Percentiles rank a stretch among this genome's conserved stretches.
These are phyloP conservation scores for Isatis lusitanica DNA, from an alignment of 441 rosid genomes.

Conservation along the genomic window DNA sequence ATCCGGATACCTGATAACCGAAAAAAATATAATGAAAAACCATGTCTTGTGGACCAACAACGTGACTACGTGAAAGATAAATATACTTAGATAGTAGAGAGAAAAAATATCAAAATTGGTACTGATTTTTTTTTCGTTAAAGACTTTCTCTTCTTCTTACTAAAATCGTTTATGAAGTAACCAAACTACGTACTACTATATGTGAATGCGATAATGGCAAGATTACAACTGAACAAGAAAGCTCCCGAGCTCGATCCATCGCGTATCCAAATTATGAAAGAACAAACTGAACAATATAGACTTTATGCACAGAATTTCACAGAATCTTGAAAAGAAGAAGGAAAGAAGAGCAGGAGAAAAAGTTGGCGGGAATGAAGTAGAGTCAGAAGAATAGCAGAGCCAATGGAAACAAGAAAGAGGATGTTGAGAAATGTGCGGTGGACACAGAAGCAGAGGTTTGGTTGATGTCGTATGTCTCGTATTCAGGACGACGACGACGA, in stretches of 20 bases:
- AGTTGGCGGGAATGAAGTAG: neutral
- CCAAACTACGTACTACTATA: neutral
- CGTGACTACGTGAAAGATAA: no score
- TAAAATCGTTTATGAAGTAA: no score
- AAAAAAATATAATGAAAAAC: no score
- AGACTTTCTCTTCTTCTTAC: neutral
- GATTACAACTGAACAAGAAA: neutral
- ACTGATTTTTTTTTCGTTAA: neutral
- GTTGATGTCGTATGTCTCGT: neutral
- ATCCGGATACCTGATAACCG: no score
- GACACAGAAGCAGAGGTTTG: neutral
- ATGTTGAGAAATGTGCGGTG: neutral
- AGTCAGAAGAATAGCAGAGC: conserved; percentile 17
- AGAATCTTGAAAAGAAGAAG: neutral
- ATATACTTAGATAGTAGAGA: no score
- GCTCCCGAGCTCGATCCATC: neutral
- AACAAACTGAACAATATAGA: neutral
- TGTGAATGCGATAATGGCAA: neutral
- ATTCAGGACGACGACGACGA: neutral
- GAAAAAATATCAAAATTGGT: neutral
- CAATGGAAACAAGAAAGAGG: conserved; percentile 16
- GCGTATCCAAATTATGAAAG: neutral
- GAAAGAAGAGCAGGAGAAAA: neutral
- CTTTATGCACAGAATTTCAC: no score
- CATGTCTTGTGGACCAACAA: no score